phyloP scores from a whole-genome alignment of 2,329 filamentous ascomycete species.

The Fusarium clavum region DNA sequence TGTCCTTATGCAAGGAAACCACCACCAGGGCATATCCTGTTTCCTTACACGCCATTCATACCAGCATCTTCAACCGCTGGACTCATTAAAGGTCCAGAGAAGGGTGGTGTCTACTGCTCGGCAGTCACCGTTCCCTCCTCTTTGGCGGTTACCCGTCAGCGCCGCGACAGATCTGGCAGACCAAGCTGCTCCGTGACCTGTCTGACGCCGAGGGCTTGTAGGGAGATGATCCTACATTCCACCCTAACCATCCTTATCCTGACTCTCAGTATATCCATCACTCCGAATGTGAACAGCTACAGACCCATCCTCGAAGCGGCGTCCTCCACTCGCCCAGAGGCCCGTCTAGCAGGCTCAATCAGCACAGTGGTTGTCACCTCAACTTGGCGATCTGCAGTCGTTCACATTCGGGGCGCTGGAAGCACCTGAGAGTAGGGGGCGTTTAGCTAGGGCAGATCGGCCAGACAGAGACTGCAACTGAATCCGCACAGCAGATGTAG shows the following conservation, averaged over 20 bases:
- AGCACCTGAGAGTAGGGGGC: conserved; percentile 9
- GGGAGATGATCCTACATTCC: conserved; percentile 47
- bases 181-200: conserved; percentile 33
- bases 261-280: conserved; percentile 12
- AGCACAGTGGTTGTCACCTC: conserved; percentile 32
- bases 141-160: conserved; percentile 29
- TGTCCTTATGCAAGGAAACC: conserved; percentile 49
- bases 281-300: conserved; percentile 28
- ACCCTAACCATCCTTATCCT: conserved; percentile 37
- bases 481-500: conserved; percentile 50
- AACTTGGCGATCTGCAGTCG: conserved; percentile 28
- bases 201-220: conserved; percentile 36
- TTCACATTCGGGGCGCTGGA: conserved; percentile 16
- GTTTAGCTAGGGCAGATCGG: conserved; percentile 33
- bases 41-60: conserved; percentile 45
- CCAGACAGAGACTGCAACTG: conserved; percentile 43
- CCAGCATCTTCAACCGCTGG: conserved; percentile 51
- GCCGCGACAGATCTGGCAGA: conserved; percentile 23
- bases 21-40: conserved; percentile 49
- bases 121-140: conserved; percentile 39
- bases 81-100: conserved; percentile 36
- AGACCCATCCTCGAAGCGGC: conserved; percentile 38
- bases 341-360: conserved; percentile 45
- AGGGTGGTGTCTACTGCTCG: conserved; percentile 32
- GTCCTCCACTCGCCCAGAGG: conserved; percentile 31